Evolutionary conservation across 1,139 yeast species (phyloP), one percentile per base, ranked within the genome.

Genomic region (Protomyces gravidus): DNA sequence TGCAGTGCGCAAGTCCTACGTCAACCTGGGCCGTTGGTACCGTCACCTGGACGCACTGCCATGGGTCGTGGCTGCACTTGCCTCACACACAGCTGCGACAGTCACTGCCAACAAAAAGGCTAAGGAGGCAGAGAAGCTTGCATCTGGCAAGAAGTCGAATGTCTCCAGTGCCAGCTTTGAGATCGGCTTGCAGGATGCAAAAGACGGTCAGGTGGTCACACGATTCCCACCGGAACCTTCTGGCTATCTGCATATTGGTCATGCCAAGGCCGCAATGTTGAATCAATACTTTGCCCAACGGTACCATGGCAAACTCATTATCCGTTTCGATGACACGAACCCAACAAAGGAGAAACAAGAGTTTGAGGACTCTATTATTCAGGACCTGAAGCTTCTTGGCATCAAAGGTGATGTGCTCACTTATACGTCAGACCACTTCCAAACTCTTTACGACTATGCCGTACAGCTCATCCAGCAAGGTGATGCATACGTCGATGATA

Each of bases 201-300:
- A 81, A 69, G 83, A 86, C 65, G 98, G 98, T 65, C 78, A 89
- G 74, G 97, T 92, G 62, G 97, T 92, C 61, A 92, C 97, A 59
- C 86, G 98, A 77, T 92, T 92, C 83, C 97, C 97, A 67, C 95
- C 95, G 65, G 86, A 82, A 73, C 86, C 86, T 59, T 86, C 95
- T 76, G 97, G 97, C 78, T 90, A 89, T 75, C 80, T 92, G 73
- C 92, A 85, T 81, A 92, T 85, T 75, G 97, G 98, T 68, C 98
- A 92, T 72, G 97, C 96, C 65, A 92, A 92, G 76, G 97, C 97
- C 61, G 97, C 97, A 59, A 79, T 92, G 64, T 80, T 92, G 71
- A 92, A 92, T 78, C 94, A 90, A 76, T 90, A 89, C 76, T 90
- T 90, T 76, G 97, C 98, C 59, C 85, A 87, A 68, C 85, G 82